These are phyloP conservation scores for Camellia oleifera DNA, from an alignment of 179 eudicot genomes.

Conservation along the genomic window DNA sequence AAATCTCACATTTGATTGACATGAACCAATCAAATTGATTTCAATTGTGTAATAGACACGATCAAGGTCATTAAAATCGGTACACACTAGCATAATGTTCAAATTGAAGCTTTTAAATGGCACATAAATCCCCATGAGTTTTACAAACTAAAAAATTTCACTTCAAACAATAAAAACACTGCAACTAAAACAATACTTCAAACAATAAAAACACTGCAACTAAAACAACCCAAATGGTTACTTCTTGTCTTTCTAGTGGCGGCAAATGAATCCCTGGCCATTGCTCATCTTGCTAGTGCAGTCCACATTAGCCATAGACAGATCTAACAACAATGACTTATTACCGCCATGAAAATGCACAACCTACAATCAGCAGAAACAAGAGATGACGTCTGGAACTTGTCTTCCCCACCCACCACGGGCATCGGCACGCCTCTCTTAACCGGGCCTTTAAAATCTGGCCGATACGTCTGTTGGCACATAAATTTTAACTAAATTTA, in stretches of 20 bases:
- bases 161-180: not conserved
- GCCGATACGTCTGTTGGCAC: conserved; percentile 18
- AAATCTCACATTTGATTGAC: no score
- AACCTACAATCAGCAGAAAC: conserved; percentile 18
- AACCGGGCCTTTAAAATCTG: conserved; percentile 22
- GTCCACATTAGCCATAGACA: conserved; percentile 11
- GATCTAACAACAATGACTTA: conserved; percentile 10
- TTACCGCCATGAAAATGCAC: conserved; percentile 15
- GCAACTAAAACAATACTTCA: not conserved
- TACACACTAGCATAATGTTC: no score
- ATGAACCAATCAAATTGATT: no score
- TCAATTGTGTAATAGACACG: no score
- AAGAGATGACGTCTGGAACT: conserved; percentile 22
- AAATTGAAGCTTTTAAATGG: no score
- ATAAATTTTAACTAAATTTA: no score
- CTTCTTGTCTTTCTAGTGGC: conserved; percentile 5
- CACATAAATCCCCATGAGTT: no score
- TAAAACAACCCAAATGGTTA: not conserved
- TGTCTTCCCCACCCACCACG: conserved; percentile 28
- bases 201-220: not conserved
- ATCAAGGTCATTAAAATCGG: no score
- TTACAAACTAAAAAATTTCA: not conserved
- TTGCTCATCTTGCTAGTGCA: conserved; percentile 24
- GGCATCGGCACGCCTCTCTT: conserved; percentile 34
- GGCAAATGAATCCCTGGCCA: conserved; percentile 21